A percentile compares a stretch with the other conserved stretches of the same genome.
Conservation (phyloP, 306 rosid genomes). For the Datisca glomerata region DNA sequence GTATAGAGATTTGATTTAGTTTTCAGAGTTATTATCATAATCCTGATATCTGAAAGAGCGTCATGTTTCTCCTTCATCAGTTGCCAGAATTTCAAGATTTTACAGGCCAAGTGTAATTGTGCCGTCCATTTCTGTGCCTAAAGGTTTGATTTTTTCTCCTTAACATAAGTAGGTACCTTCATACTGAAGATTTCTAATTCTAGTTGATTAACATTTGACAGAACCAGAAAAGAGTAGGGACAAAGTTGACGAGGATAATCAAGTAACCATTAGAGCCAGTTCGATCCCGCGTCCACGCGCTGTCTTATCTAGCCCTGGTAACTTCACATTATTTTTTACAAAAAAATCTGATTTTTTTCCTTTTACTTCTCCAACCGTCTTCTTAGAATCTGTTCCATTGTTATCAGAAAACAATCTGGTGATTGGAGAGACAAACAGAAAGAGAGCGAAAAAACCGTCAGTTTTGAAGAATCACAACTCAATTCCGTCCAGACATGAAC, state of each 20-base stretch:
- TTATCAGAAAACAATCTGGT: slow-evolving; percentile 51
- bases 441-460: slow-evolving; percentile 23
- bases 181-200: slow-evolving; percentile 5
- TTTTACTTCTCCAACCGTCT: neutral
- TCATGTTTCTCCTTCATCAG: slow-evolving; percentile 19
- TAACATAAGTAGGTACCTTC: neutral
- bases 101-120: slow-evolving; percentile 20
- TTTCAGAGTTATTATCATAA: neutral
- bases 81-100: slow-evolving; percentile 37
- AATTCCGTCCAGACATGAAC: slow-evolving; percentile 35
- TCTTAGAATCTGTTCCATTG: neutral
- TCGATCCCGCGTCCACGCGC: slow-evolving; percentile 76
- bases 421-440: slow-evolving; percentile 48
- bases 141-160: slow-evolving; percentile 20
- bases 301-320: slow-evolving; percentile 86
- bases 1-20: neutral
- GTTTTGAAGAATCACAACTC: slow-evolving; percentile 32
- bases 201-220: slow-evolving; percentile 13
- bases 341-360: neutral
- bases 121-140: slow-evolving; percentile 30
- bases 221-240: slow-evolving; percentile 25
- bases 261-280: slow-evolving; percentile 38
- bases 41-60: neutral
- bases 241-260: slow-evolving; percentile 26
- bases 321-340: neutral